A percentile compares a stretch with the other conserved stretches of the same genome.
Conservation (phyloP, 805 yeast species). For the Osmozyma mogii region DNA sequence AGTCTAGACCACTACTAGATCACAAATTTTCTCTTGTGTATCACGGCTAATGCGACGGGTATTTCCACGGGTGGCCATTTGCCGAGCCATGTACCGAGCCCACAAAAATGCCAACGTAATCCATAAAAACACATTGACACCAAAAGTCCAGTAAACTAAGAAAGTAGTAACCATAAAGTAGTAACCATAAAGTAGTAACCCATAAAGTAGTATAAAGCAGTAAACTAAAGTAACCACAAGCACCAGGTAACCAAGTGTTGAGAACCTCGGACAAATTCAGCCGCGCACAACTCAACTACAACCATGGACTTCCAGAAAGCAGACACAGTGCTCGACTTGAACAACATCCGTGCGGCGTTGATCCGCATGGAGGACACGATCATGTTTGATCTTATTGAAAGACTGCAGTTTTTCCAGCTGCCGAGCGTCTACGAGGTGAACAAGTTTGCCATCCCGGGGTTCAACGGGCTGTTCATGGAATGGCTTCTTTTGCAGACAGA, state of each 20-base stretch:
- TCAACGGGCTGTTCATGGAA: conserved; percentile 77
- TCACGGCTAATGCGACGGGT: no score
- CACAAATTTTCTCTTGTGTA: no score
- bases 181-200: no score
- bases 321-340: conserved; percentile 69
- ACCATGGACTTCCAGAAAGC: conserved; percentile 80
- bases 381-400: conserved; percentile 83
- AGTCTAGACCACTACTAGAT: no score
- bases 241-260: neutral
- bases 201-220: no score
- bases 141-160: no score
- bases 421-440: conserved; percentile 63
- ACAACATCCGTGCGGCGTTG: conserved; percentile 75
- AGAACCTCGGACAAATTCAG: neutral
- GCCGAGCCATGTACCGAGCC: no score
- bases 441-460: conserved; percentile 54
- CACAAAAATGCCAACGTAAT: no score
- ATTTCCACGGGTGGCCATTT: no score
- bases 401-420: conserved; percentile 78
- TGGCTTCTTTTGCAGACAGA: conserved; percentile 79
- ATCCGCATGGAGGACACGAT: conserved; percentile 96
- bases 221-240: no score
- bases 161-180: no score
- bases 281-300: conserved; percentile 2
- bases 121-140: no score